phyloP scores from a whole-genome alignment of 2,329 filamentous ascomycete species.

The Dendryphion nanum region DNA sequence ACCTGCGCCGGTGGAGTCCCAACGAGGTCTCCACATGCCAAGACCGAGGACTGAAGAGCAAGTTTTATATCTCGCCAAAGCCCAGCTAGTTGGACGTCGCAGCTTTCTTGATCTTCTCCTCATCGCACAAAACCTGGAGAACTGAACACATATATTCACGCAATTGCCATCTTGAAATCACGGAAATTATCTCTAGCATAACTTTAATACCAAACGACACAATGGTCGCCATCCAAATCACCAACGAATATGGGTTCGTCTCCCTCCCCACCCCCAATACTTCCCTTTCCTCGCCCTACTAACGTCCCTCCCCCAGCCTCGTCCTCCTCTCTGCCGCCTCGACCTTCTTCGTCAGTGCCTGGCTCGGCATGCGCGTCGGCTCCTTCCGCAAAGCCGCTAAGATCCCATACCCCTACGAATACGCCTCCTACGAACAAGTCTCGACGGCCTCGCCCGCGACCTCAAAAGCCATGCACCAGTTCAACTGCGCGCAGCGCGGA shows the following conservation, averaged over 20 bases:
- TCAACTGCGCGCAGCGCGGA: slow-evolving; percentile 44
- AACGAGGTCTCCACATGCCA: too few species aligned
- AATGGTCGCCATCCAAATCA: neutral
- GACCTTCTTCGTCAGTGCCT: slow-evolving; percentile 53
- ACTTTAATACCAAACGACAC: too few species aligned
- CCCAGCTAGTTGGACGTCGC: too few species aligned
- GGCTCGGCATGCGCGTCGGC: slow-evolving; percentile 50
- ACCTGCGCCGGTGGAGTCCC: too few species aligned
- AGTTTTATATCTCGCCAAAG: too few species aligned
- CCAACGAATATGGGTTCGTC: slow-evolving; percentile 1
- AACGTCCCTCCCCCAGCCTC: slow-evolving; percentile 42
- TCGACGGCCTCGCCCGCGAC: slow-evolving; percentile 32
- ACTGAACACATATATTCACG: too few species aligned
- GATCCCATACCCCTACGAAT: slow-evolving; percentile 58
- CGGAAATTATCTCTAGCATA: too few species aligned
- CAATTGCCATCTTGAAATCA: too few species aligned
- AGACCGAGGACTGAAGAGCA: too few species aligned
- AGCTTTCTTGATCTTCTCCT: too few species aligned
- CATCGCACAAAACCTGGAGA: too few species aligned
- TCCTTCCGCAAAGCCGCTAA: slow-evolving; percentile 51
- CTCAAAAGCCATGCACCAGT: slow-evolving; percentile 45
- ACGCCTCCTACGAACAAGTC: slow-evolving; percentile 57
- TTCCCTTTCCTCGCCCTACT: slow-evolving; percentile 1
- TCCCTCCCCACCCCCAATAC: slow-evolving; percentile 6
- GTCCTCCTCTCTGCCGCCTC: slow-evolving; percentile 55